Base-by-base conservation (phyloP, 257 asterid genomes). In the Jaltomata sinuosa region DNA sequence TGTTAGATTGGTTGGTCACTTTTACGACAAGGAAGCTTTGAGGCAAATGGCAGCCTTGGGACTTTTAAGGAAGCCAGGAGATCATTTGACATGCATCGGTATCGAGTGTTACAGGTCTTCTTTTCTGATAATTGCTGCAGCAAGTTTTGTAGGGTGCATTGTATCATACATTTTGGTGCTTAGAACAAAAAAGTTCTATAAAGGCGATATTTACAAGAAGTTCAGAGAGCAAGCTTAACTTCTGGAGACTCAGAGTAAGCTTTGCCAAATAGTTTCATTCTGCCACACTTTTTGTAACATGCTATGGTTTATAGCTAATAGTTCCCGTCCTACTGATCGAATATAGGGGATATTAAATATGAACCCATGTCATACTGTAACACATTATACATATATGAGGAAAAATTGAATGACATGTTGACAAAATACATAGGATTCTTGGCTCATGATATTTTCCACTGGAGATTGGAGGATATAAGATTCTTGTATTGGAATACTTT, bases 121-220 rank as follows among this genome's bases (percentile, higher is more conserved):
- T 74, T 94, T 94, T 74, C 22, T 93, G 15, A 91, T 94, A 18
- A 92, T 94, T 14, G 85, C 97, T 2, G 94, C 88, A 0, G 97
- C 84, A 69, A 94, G 97, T 0, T 88, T 87, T 11, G 89, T 91
- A 10, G 98, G 98, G 2, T 91, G 95, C 1, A 11, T 89, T 1
- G 90, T 94, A 61, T 94, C 98, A n/a, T 36, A 90, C 21, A 67
- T 92, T 3, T 78, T 94, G 89, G 97, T 94, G 84, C 12, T 86
- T 8, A 86, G 98, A 86, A 94, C 97, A 25, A 86, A 86, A 86
- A 91, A 87, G 88, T 93, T 94, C 85, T 94, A 94, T 62, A 87
- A 85, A 91, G 90, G 97, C 32, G 98, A 94, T 64, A 94, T 94
- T 10, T 93, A 94, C 45, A 91, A 89, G 89, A 93, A 86, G 87